Evolutionary conservation across 768 basidiomycete species (phyloP).

Genomic region (Tylopilus cervinicoccineus): DNA sequence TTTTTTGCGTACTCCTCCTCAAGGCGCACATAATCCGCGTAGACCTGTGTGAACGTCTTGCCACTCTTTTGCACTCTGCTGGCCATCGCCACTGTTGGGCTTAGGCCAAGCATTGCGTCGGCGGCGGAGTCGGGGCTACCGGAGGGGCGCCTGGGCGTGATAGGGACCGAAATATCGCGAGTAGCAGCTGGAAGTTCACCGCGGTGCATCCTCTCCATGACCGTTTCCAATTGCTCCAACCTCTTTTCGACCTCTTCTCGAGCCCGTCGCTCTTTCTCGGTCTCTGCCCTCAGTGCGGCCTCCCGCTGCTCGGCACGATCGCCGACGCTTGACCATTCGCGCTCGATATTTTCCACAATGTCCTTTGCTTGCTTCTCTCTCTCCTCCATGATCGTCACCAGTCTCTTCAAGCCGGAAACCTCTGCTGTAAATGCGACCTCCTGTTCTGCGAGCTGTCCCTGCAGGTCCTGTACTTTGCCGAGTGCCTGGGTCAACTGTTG

Average conservation of each 20-base stretch:
- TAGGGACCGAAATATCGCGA: conserved; percentile 34
- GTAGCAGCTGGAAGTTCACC: conserved; percentile 65
- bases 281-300: conserved; percentile 60
- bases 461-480: conserved; percentile 68
- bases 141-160: conserved; percentile 41
- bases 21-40: conserved; percentile 82
- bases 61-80: conserved; percentile 76
- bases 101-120: conserved; percentile 65
- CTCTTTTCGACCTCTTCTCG: conserved; percentile 71
- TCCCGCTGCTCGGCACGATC: conserved; percentile 69
- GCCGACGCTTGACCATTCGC: conserved; percentile 73
- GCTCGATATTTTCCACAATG: conserved; percentile 78
- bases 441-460: conserved; percentile 76
- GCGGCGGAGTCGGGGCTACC: conserved; percentile 39
- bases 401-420: conserved; percentile 63
- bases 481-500: conserved; percentile 78
- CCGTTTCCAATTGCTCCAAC: conserved; percentile 65
- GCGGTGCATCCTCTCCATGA: conserved; percentile 66
- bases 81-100: conserved; percentile 86
- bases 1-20: conserved; percentile 80
- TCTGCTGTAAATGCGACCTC: conserved; percentile 81
- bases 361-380: conserved; percentile 82
- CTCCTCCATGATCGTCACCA: conserved; percentile 83
- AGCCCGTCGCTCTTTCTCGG: conserved; percentile 64
- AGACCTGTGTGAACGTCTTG: conserved; percentile 92